Conservation (phyloP, 2,329 filamentous ascomycete genomes). For the Calonectria pauciramosa region DNA sequence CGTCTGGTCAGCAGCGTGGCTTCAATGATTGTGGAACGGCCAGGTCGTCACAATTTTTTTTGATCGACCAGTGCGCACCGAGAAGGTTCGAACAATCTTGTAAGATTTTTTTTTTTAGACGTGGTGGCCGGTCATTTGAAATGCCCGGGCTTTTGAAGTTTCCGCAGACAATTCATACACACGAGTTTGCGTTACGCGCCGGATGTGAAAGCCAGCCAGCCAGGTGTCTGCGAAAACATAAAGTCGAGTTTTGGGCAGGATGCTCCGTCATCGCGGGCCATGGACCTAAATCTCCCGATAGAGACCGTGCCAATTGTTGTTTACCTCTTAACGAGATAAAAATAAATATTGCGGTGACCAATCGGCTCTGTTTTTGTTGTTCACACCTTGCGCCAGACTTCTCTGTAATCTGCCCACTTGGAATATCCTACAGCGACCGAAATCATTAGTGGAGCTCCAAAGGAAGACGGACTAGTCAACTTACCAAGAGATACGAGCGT, state of each 20-base stretch:
- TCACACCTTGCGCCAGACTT: constrained; percentile 64
- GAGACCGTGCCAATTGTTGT: background rate
- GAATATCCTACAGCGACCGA: constrained; percentile 61
- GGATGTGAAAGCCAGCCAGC: background rate
- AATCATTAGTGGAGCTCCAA: constrained; percentile 25
- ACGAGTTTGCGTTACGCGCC: constrained; percentile 7
- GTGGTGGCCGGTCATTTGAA: background rate
- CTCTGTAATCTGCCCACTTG: constrained; percentile 70
- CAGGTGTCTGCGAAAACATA: background rate
- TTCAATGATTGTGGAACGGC: constrained; percentile 12
- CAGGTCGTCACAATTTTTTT: constrained; percentile 18
- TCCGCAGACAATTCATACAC: constrained; percentile 13
- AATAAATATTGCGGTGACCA: constrained; percentile 5
- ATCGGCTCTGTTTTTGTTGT: constrained; percentile 11
- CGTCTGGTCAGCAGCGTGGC: constrained; percentile 15
- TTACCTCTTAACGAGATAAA: constrained; percentile 11
- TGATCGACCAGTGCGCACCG: background rate
- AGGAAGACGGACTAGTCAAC: constrained; percentile 30
- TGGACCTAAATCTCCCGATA: background rate
- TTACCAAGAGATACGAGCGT: constrained; percentile 67
- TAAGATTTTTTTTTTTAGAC: background rate
- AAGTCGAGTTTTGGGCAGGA: background rate
- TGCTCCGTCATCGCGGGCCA: background rate
- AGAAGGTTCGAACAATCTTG: background rate
- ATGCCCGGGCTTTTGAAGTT: background rate